These are phyloP conservation scores for Backusella luteola DNA, from an alignment of 192 early-diverging fungal genomes.

Conservation along the genomic window DNA sequence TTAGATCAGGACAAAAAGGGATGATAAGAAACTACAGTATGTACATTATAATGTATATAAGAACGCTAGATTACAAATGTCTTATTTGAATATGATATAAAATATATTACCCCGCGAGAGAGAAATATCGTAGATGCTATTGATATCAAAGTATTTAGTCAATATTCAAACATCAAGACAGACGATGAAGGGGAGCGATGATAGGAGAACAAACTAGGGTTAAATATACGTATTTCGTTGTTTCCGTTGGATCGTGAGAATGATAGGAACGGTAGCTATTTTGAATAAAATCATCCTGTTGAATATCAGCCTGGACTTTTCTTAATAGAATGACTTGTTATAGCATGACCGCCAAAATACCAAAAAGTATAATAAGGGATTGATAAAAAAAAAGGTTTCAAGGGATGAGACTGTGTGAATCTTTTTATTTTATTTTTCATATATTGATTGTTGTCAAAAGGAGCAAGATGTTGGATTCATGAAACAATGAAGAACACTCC, in stretches of 20 bases:
- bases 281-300: neutral
- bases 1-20: too few relatives aligned
- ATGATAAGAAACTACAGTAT: too few relatives aligned
- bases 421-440: neutral
- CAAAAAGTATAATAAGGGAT: neutral
- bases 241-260: neutral
- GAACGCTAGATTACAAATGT: neutral
- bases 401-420: neutral
- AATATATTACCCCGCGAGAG: neutral
- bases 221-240: neutral
- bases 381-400: neutral
- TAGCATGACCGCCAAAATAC: neutral
- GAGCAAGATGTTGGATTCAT: neutral
- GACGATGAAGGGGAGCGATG: neutral
- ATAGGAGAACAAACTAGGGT: neutral
- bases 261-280: neutral
- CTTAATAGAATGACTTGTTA: neutral
- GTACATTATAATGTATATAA: too few relatives aligned
- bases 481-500: neutral
- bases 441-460: neutral
- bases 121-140: neutral
- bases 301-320: neutral
- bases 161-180: neutral
- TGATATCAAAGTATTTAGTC: neutral
- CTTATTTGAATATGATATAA: neutral